Conservation (phyloP, 495 filamentous ascomycete species). For the Penicillium maclennaniae region DNA sequence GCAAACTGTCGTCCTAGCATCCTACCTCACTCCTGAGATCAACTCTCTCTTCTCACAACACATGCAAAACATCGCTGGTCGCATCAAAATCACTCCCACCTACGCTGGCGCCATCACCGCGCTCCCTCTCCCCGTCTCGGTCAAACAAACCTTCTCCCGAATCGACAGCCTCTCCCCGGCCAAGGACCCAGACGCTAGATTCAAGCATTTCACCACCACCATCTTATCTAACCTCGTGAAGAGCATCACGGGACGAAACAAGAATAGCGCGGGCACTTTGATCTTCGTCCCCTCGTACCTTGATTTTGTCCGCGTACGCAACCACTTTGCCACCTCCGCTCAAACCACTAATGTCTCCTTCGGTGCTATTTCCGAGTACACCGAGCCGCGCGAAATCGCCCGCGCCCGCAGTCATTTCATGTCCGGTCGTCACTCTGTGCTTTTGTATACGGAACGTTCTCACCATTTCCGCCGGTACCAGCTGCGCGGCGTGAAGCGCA, state of each 20-base stretch:
- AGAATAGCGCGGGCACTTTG: conserved; percentile 55
- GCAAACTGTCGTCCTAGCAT: conserved; percentile 74
- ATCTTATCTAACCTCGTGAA: conserved; percentile 70
- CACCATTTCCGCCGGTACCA: conserved; percentile 90
- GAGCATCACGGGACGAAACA: conserved; percentile 42
- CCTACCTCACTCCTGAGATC: conserved; percentile 86
- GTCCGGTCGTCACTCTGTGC: conserved; percentile 70
- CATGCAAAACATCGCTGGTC: conserved; percentile 77
- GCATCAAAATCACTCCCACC: conserved; percentile 61
- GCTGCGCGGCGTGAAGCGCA: conserved; percentile 70
- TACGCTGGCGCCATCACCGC: conserved; percentile 65
- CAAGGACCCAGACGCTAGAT: conserved; percentile 82
- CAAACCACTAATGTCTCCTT: conserved; percentile 69
- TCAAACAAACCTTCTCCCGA: conserved; percentile 87
- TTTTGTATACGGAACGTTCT: conserved; percentile 88
- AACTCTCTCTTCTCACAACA: conserved; percentile 71
- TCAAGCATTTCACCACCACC: conserved; percentile 81
- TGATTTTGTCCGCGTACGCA: conserved; percentile 89
- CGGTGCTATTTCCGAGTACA: conserved; percentile 85
- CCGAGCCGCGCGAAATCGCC: conserved; percentile 66
- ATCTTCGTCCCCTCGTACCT: conserved; percentile 90
- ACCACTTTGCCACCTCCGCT: conserved; percentile 76
- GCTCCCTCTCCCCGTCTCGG: conserved; percentile 59
- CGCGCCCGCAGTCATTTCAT: conserved; percentile 86
- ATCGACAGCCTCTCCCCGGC: conserved; percentile 65